Percentiles rank a stretch among this genome's conserved stretches.
Evolutionary conservation across 106 monocot species (phyloP).

Genomic region (Allium sativum): DNA sequence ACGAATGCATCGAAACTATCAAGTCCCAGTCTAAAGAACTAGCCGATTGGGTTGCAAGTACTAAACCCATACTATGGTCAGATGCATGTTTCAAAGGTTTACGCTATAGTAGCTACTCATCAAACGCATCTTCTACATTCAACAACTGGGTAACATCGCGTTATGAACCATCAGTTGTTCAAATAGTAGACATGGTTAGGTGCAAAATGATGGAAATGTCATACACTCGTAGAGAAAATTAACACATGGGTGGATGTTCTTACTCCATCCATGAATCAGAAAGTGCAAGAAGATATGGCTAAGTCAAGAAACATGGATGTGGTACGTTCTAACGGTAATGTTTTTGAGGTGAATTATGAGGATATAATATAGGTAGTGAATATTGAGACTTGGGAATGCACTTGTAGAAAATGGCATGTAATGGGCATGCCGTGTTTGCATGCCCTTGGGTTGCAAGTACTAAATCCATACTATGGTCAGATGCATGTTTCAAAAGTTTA

Average conservation of each 20-base stretch:
- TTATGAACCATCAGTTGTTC: slow-evolving; percentile 63
- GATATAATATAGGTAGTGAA: too few species aligned
- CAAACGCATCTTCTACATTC: slow-evolving; percentile 30
- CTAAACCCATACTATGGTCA: slow-evolving; percentile 71
- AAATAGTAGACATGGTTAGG: slow-evolving; percentile 69
- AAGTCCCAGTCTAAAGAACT: slow-evolving; percentile 52
- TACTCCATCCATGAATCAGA: slow-evolving; percentile 47
- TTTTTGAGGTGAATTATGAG: too few species aligned
- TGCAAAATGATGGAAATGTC: slow-evolving; percentile 91
- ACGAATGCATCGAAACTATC: slow-evolving; percentile 48
- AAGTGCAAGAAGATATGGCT: slow-evolving; percentile 43
- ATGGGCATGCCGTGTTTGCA: too few species aligned
- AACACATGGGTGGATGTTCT: slow-evolving; percentile 58
- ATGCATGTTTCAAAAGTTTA: slow-evolving; percentile 74
- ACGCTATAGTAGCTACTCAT: slow-evolving; percentile 37
- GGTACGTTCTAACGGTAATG: slow-evolving; percentile 22
- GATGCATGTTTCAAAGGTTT: slow-evolving; percentile 78
- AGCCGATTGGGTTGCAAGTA: slow-evolving; percentile 53
- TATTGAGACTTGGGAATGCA: too few species aligned
- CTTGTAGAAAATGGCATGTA: too few species aligned
- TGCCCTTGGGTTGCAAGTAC: slow-evolving; percentile 56
- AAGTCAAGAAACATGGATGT: slow-evolving; percentile 42
- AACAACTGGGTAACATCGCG: slow-evolving; percentile 47
- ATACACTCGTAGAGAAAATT: slow-evolving; percentile 44
- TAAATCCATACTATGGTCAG: slow-evolving; percentile 73